Evolutionary conservation across 306 rosid genomes (phyloP), one percentile per base, ranked within the genome.

Genomic region (Leucaena leucocephala): DNA sequence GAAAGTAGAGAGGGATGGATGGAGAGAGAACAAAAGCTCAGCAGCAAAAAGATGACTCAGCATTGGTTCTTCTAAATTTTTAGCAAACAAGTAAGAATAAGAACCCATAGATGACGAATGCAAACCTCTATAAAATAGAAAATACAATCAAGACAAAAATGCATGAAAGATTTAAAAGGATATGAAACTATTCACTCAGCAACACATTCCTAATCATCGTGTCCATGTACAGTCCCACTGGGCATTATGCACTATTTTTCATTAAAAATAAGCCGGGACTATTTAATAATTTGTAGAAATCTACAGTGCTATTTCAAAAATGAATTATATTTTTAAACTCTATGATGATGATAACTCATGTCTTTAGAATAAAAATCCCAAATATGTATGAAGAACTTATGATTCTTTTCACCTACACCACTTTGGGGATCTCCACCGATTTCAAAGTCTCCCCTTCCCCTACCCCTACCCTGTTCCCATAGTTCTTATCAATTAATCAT

Each of bases 211-310:
- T 58, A 19, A 78, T 27, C 34, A 35, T 35, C 63, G 39, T 43
- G 15, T 16, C 19, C 71, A 22, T 43, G 21, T 16, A 35, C 52
- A n/a, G 49, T 62, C 64, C 66, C 10, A 62, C 34, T 4, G 7
- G 27, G 38, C 69, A 49, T 35, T 48, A 48, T n/a, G 78, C 42
- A 33, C 68, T 39, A 62, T 21, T 78, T 79, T 74, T 79, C 27
- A 35, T 58, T 44, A 35, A 19, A 69, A 22, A 72, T 55, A 9
- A 35, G 34, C 45, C 75, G 44, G 45, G 71, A 63, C 71, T 62
- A 71, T 65, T 80, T 61, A 33, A 52, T 13, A 71, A 66, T 45
- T 76, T 72, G 71, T 52, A n/a, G 52, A 71, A 66, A 72, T 66
- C 27, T 44, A 6, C 79, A 66, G 15, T 45, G 44, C 46, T 65